Base-by-base conservation (phyloP, 345 rosid species). In the Eucalyptus tenuipes region DNA sequence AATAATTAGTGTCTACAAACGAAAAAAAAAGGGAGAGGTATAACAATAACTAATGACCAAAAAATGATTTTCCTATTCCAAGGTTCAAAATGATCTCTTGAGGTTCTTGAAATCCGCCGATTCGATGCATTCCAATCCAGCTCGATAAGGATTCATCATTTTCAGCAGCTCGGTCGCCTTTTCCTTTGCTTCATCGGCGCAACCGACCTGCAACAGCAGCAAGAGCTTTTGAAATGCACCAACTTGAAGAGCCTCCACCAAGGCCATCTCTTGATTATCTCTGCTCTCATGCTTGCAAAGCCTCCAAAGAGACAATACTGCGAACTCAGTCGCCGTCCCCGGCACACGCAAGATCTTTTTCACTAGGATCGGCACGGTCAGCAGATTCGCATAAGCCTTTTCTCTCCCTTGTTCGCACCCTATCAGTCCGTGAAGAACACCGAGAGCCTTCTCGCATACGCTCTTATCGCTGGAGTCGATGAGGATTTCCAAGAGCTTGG, bases 181-280 rank as follows among this genome's bases (percentile, higher is more conserved):
- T 93, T 94, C 95, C 88, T 94, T 95, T 0, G 96, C 94, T 31
- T 90, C 90, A 12, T 87, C 88, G 6, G 89, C 90, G 33, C 94
- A 95, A 2, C 96, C 97, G 33, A 93, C 85, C 87, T 94, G 96
- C n/a, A 95, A 79, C 25, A 95, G 82, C 90, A 95, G 47, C 81
- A 95, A 89, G 29, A 95, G 92, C 91, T 95, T 95, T 89, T 95
- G 96, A 87, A 95, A 95, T 6, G 91, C 92, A 17, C 97, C 96
- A 12, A 94, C 92, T 84, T 95, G 94, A 68, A 94, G 94, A 12
- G 92, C 92, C 52, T 95, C 95, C 6, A 90, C 87, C 61, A 92
- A 3, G 7, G 91, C 85, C 29, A 48, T 79, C 87, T 86, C 93
- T 57, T 90, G 90, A 40, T 92, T 31, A 13, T 89, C 47, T 55